Percentiles rank a stretch among this genome's conserved stretches.
Evolutionary conservation across 495 filamentous ascomycete genomes (phyloP).

Genomic region (Daldinia loculata): DNA sequence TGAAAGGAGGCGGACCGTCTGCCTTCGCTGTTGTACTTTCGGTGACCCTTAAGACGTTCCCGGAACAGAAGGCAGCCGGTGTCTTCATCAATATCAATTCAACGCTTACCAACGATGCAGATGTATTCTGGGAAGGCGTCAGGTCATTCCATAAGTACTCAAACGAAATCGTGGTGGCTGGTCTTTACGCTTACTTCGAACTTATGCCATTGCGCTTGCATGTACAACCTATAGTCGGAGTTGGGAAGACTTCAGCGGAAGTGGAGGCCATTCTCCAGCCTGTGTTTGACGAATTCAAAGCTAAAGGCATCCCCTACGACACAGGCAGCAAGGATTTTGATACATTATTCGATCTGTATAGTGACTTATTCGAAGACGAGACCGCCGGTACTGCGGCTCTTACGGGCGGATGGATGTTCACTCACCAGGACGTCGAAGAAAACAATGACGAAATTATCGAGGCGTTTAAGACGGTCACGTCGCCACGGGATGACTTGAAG

Average conservation of each 20-base stretch:
- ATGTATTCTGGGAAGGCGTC: slow-evolving; percentile 57
- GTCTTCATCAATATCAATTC: slow-evolving; percentile 54
- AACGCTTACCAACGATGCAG: slow-evolving; percentile 45
- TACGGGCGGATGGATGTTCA: slow-evolving; percentile 58
- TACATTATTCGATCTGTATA: slow-evolving; percentile 59
- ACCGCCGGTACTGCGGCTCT: slow-evolving; percentile 53
- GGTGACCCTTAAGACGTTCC: slow-evolving; percentile 59
- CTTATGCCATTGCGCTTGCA: slow-evolving; percentile 46
- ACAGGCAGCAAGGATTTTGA: slow-evolving; percentile 45
- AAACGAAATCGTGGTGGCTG: slow-evolving; percentile 51
- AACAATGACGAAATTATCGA: slow-evolving; percentile 54
- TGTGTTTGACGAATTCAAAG: slow-evolving; percentile 54
- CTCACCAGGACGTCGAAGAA: slow-evolving; percentile 50
- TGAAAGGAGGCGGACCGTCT: slow-evolving; percentile 67
- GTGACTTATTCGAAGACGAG: slow-evolving; percentile 58
- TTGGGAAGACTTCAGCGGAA: slow-evolving; percentile 53
- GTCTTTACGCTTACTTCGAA: slow-evolving; percentile 61
- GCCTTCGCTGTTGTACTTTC: slow-evolving; percentile 66
- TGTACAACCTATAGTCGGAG: slow-evolving; percentile 56
- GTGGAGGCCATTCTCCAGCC: slow-evolving; percentile 54
- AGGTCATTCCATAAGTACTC: slow-evolving; percentile 56
- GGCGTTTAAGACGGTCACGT: slow-evolving; percentile 50
- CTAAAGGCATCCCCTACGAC: slow-evolving; percentile 49
- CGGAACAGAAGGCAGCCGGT: slow-evolving; percentile 52
- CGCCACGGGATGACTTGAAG: slow-evolving; percentile 34